Percentiles rank a stretch among this genome's conserved stretches.
phyloP scores from a whole-genome alignment of 768 basidiomycete species.

The Antrodiella citrinella region DNA sequence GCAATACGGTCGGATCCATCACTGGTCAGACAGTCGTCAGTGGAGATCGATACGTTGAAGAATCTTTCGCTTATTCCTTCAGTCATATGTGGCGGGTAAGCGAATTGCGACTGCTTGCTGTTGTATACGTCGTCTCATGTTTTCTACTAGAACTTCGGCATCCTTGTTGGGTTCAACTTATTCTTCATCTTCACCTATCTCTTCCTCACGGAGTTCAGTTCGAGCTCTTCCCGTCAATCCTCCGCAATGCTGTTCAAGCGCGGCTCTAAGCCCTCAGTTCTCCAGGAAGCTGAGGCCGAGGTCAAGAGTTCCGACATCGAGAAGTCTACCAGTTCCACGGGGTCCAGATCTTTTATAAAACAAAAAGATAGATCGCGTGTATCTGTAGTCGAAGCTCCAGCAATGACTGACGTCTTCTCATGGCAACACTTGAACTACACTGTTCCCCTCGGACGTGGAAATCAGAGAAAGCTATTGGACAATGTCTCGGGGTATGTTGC shows the following conservation, averaged over 20 bases:
- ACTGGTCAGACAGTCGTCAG: slow-evolving; percentile 51
- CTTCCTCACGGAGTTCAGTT: slow-evolving; percentile 49
- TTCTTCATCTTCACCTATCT: slow-evolving; percentile 45
- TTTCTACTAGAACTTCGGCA: slow-evolving; percentile 52
- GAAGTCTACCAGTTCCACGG: neutral
- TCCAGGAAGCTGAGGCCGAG: slow-evolving; percentile 8
- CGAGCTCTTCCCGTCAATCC: slow-evolving; percentile 24
- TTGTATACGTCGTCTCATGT: neutral
- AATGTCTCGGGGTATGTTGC: slow-evolving; percentile 74
- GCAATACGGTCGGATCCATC: slow-evolving; percentile 59
- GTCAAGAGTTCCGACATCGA: slow-evolving; percentile 20
- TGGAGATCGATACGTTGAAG: slow-evolving; percentile 47
- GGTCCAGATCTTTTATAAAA: neutral
- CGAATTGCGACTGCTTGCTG: neutral
- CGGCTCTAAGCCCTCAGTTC: slow-evolving; percentile 27
- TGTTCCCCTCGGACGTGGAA: slow-evolving; percentile 43
- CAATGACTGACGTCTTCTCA: slow-evolving; percentile 54
- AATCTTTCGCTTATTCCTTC: slow-evolving; percentile 35
- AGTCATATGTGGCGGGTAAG: slow-evolving; percentile 39
- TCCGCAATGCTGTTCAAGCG: slow-evolving; percentile 61
- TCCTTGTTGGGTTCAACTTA: slow-evolving; percentile 55
- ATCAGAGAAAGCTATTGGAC: slow-evolving; percentile 45
- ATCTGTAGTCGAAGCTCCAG: neutral
- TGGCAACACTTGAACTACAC: slow-evolving; percentile 69
- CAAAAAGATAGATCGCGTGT: neutral